A percentile compares a stretch with the other conserved stretches of the same genome.
Evolutionary conservation across 2,329 filamentous ascomycete species (phyloP).

Genomic region (Torrubiellomyces zombiae): DNA sequence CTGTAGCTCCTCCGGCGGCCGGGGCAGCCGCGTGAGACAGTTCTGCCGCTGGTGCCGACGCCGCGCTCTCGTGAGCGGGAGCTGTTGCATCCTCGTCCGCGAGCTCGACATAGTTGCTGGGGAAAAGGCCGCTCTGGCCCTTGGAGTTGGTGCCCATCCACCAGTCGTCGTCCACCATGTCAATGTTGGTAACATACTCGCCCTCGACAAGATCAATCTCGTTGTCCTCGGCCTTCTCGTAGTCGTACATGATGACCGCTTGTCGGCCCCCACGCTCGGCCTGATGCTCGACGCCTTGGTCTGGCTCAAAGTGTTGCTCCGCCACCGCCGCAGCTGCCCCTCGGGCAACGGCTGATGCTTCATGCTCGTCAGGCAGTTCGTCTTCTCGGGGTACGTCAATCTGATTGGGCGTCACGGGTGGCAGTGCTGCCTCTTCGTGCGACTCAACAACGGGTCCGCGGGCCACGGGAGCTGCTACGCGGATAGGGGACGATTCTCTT

Average conservation of each 20-base stretch:
- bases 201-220: conserved; percentile 85
- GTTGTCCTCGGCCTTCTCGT: conserved; percentile 95
- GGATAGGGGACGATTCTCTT: conserved; percentile 57
- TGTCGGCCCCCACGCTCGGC: conserved; percentile 39
- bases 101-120: conserved; percentile 90
- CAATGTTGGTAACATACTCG: conserved; percentile 76
- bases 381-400: conserved; percentile 48
- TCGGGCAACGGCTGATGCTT: conserved; percentile 41
- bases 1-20: conserved; percentile 23
- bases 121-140: conserved; percentile 83
- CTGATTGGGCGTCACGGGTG: conserved; percentile 45
- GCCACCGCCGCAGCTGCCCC: conserved; percentile 40
- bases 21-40: conserved; percentile 13
- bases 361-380: conserved; percentile 47
- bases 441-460: conserved; percentile 39
- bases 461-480: conserved; percentile 70
- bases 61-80: conserved; percentile 13
- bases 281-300: conserved; percentile 14
- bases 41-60: conserved; percentile 17
- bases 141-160: conserved; percentile 85
- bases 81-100: conserved; percentile 42
- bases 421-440: conserved; percentile 32
- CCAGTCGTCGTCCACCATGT: conserved; percentile 97
- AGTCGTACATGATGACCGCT: conserved; percentile 81
- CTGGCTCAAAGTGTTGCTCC: conserved; percentile 20